Evolutionary conservation across 108 stramenopile genomes (phyloP).

Genomic region (Chaetoceros muelleri): DNA sequence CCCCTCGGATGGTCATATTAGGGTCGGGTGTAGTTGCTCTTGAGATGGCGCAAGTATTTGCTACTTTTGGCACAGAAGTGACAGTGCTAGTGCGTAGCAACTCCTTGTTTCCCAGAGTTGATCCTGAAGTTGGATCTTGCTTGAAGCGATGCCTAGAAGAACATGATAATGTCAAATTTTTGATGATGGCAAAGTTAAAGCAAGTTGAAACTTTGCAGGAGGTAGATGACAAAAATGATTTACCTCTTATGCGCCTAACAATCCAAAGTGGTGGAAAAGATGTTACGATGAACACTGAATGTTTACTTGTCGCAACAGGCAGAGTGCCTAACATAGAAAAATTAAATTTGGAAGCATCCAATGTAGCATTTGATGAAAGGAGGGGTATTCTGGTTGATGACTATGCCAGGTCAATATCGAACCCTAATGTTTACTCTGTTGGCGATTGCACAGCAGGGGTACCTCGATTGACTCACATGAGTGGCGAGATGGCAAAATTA

Average conservation of each 20-base stretch:
- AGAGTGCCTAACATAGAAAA: slow-evolving; percentile 76
- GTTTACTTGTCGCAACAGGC: slow-evolving; percentile 72
- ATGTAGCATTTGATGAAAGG: slow-evolving; percentile 57
- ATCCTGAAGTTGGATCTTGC: slow-evolving; percentile 48
- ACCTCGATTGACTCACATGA: slow-evolving; percentile 79
- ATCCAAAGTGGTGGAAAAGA: slow-evolving; percentile 23
- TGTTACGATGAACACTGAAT: slow-evolving; percentile 35
- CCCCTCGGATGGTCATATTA: slow-evolving; percentile 60
- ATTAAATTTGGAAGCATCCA: slow-evolving; percentile 73
- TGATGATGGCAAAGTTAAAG: slow-evolving; percentile 29
- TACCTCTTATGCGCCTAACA: slow-evolving; percentile 37
- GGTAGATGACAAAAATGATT: slow-evolving; percentile 24
- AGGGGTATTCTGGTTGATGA: slow-evolving; percentile 72
- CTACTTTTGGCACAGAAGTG: slow-evolving; percentile 67
- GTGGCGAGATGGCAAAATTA: slow-evolving; percentile 89
- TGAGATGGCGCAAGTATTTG: slow-evolving; percentile 84
- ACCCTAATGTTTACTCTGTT: slow-evolving; percentile 53
- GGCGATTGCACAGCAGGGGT: slow-evolving; percentile 83
- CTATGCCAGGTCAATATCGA: slow-evolving; percentile 54
- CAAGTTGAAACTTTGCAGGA: slow-evolving; percentile 36
- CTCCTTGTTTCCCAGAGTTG: slow-evolving; percentile 63
- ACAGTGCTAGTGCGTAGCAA: slow-evolving; percentile 63
- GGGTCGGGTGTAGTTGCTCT: slow-evolving; percentile 86
- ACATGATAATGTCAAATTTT: slow-evolving; percentile 40
- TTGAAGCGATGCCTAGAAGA: slow-evolving; percentile 50